Base-by-base conservation (phyloP, 179 eudicot species). In the Spinacia oleracea region DNA sequence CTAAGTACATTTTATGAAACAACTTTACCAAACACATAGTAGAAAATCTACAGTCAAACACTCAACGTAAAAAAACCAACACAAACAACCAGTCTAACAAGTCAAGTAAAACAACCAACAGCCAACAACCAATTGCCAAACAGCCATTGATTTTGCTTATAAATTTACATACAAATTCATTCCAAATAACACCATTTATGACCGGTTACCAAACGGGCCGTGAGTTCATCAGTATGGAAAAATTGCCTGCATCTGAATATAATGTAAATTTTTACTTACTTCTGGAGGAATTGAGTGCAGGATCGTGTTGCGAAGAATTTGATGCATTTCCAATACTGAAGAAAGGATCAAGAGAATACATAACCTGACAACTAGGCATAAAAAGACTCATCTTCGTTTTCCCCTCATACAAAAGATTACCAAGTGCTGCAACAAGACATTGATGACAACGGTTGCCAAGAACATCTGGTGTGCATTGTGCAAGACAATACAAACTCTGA, bases 311-410 rank as follows among this genome's bases (percentile, higher is more conserved):
- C 6, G 70, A 29, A 62, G 71, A 45, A 18, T 10, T 64, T 34
- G 78, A 58, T 16, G 15, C 53, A 15, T 48, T 15, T 32, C 46
- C 48, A 62, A 16, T 42, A 48, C 32, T 15, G 56, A 60, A 42
- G 56, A 60, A 75, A 42, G 70, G 78, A 40, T 40, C 48, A 75
- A 62, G 67, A 62, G 70, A 62, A 75, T 75, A 75, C 78, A 62
- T 75, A 43, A 76, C 59, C 34, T 76, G 55, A 65, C 79, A 76
- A 29, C 72, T 76, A 3, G 79, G 79, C 78, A 75, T 75, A 29
- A 75, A 75, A 63, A 63, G 78, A 43, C 71, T 63, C 78, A 74
- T 74, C 69, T n/a, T 75, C 1, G 78, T 75, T 46, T 64, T 63
- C 60, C 78, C 71, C 29, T 63, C 71, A 46, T 75, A 59, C 20